Conservation (phyloP, 306 rosid genomes). For the Malus domestica region DNA sequence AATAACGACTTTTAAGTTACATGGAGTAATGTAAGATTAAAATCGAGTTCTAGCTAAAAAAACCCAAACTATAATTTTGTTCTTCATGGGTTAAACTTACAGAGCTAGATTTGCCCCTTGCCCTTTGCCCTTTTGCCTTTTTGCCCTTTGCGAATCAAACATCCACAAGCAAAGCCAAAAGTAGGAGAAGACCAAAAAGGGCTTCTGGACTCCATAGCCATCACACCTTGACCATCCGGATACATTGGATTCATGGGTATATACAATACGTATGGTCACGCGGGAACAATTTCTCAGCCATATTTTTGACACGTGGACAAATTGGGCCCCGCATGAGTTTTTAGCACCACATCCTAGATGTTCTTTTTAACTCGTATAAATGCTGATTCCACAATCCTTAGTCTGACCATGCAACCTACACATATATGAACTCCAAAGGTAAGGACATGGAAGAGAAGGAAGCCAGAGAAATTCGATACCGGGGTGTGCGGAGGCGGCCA, state of each 20-base stretch:
- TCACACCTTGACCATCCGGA: constrained; percentile 58
- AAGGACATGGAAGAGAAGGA: constrained; percentile 26
- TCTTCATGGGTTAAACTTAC: not conserved
- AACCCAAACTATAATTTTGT: not conserved
- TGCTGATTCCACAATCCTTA: not conserved
- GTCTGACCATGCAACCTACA: constrained; percentile 32
- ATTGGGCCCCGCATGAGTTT: not conserved
- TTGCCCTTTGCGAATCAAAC: not conserved
- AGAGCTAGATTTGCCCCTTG: not conserved
- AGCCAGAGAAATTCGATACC: constrained; percentile 36
- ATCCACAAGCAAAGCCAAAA: not conserved
- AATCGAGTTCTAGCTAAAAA: too few relatives aligned
- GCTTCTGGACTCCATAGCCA: constrained; percentile 41
- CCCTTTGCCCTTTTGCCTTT: not conserved
- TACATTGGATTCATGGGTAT: constrained; percentile 36
- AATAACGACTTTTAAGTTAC: too few relatives aligned
- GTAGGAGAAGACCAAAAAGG: not conserved
- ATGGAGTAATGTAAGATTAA: too few relatives aligned
- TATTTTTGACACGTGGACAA: constrained; percentile 1
- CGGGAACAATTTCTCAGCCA: constrained; percentile 6
- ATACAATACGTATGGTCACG: constrained; percentile 6
- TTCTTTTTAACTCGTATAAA: constrained; percentile 11
- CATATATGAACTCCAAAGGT: constrained; percentile 10
- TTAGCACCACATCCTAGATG: too few relatives aligned
- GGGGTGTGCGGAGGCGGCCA: constrained; percentile 72